phyloP scores from a whole-genome alignment of 371 early-diverging fungal genomes.

The Mortierella sp. region DNA sequence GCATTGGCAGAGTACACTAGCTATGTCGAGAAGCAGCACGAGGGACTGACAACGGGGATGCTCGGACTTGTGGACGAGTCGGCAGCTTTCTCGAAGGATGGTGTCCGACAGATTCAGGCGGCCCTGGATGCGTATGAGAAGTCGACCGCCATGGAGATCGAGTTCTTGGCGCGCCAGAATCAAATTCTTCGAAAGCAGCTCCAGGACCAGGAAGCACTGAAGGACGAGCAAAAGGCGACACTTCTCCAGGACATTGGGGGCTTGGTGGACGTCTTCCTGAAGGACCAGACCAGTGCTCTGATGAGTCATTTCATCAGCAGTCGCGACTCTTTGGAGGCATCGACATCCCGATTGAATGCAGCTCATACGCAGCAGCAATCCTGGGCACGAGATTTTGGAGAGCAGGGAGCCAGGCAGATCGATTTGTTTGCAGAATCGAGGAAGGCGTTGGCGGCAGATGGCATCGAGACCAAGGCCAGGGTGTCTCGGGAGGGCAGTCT shows the following conservation, averaged over 20 bases:
- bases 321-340: slow-evolving; percentile 14
- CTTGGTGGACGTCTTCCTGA: slow-evolving; percentile 31
- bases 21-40: slow-evolving; percentile 28
- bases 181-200: slow-evolving; percentile 28
- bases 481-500: slow-evolving; percentile 1
- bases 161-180: slow-evolving; percentile 29
- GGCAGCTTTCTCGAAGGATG: slow-evolving; percentile 24
- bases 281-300: slow-evolving; percentile 28
- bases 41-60: not conserved
- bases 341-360: slow-evolving; percentile 17
- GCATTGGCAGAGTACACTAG: slow-evolving; percentile 21
- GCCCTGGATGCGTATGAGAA: slow-evolving; percentile 27
- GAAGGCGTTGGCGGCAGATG: slow-evolving; percentile 10
- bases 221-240: slow-evolving; percentile 15
- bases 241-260: slow-evolving; percentile 33
- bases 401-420: slow-evolving; percentile 18
- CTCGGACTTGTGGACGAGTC: slow-evolving; percentile 35
- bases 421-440: slow-evolving; percentile 19
- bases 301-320: slow-evolving; percentile 28
- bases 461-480: slow-evolving; percentile 2
- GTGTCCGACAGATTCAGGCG: slow-evolving; percentile 16
- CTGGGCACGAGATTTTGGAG: slow-evolving; percentile 25
- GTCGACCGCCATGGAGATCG: slow-evolving; percentile 31
- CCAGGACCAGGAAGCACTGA: slow-evolving; percentile 23
- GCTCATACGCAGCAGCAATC: slow-evolving; percentile 30